Evolutionary conservation across 495 filamentous ascomycete species (phyloP).

Genomic region (Xylaria curta): DNA sequence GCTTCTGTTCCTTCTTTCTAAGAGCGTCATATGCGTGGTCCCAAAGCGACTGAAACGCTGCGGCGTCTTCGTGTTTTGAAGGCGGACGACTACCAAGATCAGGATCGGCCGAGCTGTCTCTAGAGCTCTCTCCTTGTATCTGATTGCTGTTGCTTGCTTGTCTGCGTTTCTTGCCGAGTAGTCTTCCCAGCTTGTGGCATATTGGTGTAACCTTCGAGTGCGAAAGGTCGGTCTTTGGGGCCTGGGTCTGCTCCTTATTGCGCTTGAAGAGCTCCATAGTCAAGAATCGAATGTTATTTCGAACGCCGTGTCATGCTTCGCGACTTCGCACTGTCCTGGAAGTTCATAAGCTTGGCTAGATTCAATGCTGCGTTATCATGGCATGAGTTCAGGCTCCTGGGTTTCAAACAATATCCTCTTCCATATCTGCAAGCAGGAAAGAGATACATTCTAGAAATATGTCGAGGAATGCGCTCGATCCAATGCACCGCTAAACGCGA

Average conservation of each 20-base stretch:
- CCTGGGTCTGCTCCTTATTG: background rate
- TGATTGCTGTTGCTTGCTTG: background rate
- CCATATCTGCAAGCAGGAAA: too few relatives aligned
- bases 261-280: background rate
- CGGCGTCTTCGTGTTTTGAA: background rate
- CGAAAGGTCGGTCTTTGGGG: background rate
- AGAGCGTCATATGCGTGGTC: constrained; percentile 34
- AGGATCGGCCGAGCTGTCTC: background rate
- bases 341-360: background rate
- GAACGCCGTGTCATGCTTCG: background rate
- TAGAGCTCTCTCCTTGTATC: background rate
- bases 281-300: background rate
- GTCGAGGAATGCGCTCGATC: too few relatives aligned
- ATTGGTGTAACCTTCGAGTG: background rate
- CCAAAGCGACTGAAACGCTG: constrained; percentile 28
- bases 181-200: background rate
- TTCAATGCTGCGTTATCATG: background rate
- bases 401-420: background rate
- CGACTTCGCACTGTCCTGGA: background rate
- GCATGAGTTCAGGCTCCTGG: background rate
- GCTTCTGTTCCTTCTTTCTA: constrained; percentile 4
- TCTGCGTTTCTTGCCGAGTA: background rate
- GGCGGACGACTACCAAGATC: background rate
- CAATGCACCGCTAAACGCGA: too few relatives aligned
- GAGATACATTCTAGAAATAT: too few relatives aligned